Base-by-base conservation (phyloP, 2,329 filamentous ascomycete genomes). In the Colletotrichum chrysophilum region DNA sequence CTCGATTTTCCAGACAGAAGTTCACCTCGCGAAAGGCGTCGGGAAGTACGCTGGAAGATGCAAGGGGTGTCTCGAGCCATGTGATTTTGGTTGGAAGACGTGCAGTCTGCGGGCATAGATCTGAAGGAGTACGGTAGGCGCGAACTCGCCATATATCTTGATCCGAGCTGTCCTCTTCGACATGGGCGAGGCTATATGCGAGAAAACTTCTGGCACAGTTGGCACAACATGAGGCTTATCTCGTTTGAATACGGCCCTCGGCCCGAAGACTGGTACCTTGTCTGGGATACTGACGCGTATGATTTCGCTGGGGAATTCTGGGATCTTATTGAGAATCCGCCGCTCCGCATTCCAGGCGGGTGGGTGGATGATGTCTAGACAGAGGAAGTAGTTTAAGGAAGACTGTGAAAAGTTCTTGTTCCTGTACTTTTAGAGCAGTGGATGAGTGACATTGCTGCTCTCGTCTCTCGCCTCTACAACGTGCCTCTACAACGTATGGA, bases 271-370 rank as follows among this genome's bases (percentile, higher is more conserved):
- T 70, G 67, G 67, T 26, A 32, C 26, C 21, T 70, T 3, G 1
- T 48, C 3, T 70, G 56, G 67, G 28, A 26, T 13, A 6, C 18
- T 1, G 56, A 28, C 3, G n/a, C 9, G 4, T 28, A 55, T 3
- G 56, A 62, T 14, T 62, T 18, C 26, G 56, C 56, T 1, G 67
- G 36, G 12, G 67, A 70, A 2, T 70, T 70, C 10, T 70, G 67
- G 67, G 26, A 62, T 10, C 13, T 26, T 18, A 13, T 62, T 6
- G 67, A 64, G 10, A 55, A 55, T 5, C 58, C 58, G 26, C 67
- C 56, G 5, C 58, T 64, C 10, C 38, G 28, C 7, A 14, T 70
- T 36, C 67, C 67, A 1, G 67, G 67, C n/a, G 56, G 26, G 3
- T 70, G 67, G 67, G 7, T 64, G n/a, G 56, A 34, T 58, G 66